Percentiles rank a stretch among this genome's conserved stretches.
phyloP scores from a whole-genome alignment of 2,329 filamentous ascomycete genomes.

The Cytospora piceicola region DNA sequence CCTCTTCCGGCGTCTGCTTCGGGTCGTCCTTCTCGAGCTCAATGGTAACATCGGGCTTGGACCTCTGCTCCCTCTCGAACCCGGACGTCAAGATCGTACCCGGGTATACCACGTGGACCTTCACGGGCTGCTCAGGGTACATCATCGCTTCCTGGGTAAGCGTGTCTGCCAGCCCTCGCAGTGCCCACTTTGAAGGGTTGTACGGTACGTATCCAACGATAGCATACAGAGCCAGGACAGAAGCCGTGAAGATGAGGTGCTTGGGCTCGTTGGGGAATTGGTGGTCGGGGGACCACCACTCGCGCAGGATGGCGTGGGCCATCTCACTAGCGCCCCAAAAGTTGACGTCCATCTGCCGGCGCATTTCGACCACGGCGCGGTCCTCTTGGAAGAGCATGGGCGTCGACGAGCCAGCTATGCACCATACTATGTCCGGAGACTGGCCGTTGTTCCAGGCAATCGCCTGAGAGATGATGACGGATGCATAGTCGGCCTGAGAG shows the following conservation, averaged over 20 bases:
- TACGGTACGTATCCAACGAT: slow-evolving; percentile 85
- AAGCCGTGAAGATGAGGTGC: slow-evolving; percentile 89
- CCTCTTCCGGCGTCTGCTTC: slow-evolving; percentile 75
- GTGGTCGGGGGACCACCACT: slow-evolving; percentile 67
- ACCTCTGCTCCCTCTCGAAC: slow-evolving; percentile 72
- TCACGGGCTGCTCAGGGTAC: slow-evolving; percentile 74
- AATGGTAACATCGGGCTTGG: slow-evolving; percentile 80
- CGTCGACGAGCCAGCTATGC: slow-evolving; percentile 74
- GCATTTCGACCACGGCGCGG: slow-evolving; percentile 66
- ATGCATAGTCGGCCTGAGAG: slow-evolving; percentile 69
- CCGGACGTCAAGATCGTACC: slow-evolving; percentile 82
- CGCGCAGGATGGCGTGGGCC: slow-evolving; percentile 75
- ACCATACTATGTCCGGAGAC: slow-evolving; percentile 87
- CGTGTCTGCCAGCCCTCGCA: slow-evolving; percentile 81
- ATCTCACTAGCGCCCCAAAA: slow-evolving; percentile 88
- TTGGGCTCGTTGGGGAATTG: slow-evolving; percentile 54
- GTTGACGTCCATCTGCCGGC: slow-evolving; percentile 87
- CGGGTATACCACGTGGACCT: slow-evolving; percentile 81
- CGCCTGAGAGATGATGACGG: slow-evolving; percentile 70
- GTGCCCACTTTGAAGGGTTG: slow-evolving; percentile 80
- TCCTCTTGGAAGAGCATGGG: slow-evolving; percentile 84
- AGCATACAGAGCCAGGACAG: slow-evolving; percentile 73
- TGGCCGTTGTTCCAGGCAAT: slow-evolving; percentile 76
- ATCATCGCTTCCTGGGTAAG: slow-evolving; percentile 82
- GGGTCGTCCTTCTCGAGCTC: slow-evolving; percentile 83